Evolutionary conservation across 2,329 filamentous ascomycete species (phyloP), one percentile per base, ranked within the genome.

Genomic region (Chaetomiaceae sp.): DNA sequence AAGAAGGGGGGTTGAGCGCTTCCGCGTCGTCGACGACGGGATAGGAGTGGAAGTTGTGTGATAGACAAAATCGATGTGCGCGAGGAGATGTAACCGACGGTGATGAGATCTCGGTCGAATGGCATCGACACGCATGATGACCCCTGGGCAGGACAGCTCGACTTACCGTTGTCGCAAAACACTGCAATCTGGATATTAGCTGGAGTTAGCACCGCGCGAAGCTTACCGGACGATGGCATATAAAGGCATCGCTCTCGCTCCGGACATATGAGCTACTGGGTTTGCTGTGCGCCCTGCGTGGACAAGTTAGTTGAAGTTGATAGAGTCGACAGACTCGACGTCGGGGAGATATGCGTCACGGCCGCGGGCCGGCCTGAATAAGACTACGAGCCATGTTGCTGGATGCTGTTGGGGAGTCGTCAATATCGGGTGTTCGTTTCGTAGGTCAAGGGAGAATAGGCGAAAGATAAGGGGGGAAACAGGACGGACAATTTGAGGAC

Each of bases 171-270:
- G n/a, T 33, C 17, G 22, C 15, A 29, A 14, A 20, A 5, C 20
- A 27, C 45, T 43, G 40, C 22, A 11, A 30, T 30, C 36, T 39
- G 22, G 7, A 10, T 44, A 29, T 44, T 40, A 43, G 35, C 22
- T 14, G 17, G 40, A 17, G 46, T 48, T 43, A 48, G 46, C 46
- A 48, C 46, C 46, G 43, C 46, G 36, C 46, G 39, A 48, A 47
- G 40, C 46, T 48, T 44, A 44, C 46, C 46, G 46, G 46, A 48
- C 36, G 40, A 48, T 40, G 22, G n/a, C n/a, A 40, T 24, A 11
- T 7, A 4, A 30, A 35, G 9, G 22, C 22, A 36, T 48, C 40
- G 40, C 40, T 48, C 40, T 27, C 46, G 36, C 40, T 39, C 45
- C 33, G 45, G 34, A 37, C 39, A 35, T 11, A 29, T 6, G 38